A percentile compares a stretch with the other conserved stretches of the same genome.
phyloP scores from a whole-genome alignment of 139 green algal species.

The Astrephomene gubernaculifera region DNA sequence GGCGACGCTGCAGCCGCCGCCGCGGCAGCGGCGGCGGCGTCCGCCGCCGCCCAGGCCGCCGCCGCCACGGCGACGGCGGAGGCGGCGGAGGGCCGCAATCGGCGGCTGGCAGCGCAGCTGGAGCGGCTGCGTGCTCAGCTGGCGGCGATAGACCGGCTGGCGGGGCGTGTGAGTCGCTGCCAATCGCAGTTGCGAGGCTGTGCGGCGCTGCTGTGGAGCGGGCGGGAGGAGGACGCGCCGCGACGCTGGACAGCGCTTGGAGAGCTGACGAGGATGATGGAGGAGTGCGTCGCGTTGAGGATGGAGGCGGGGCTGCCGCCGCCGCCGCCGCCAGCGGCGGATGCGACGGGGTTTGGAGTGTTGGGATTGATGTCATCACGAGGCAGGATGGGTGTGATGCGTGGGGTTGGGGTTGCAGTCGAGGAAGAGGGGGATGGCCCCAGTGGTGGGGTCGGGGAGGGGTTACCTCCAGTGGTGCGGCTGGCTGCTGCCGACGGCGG shows the following conservation, averaged over 20 bases:
- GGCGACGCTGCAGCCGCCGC: background rate
- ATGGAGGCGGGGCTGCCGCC: conserved; percentile 16
- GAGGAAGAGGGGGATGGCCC: background rate
- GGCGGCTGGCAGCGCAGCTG: conserved; percentile 24
- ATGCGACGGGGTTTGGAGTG: background rate
- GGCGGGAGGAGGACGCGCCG: conserved; percentile 20
- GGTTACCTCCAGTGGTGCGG: background rate
- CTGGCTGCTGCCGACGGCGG: background rate
- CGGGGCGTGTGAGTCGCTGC: conserved; percentile 8
- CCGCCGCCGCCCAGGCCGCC: background rate
- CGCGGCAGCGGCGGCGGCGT: background rate
- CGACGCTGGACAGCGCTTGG: conserved; percentile 22
- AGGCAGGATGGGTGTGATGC: background rate
- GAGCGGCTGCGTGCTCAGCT: conserved; percentile 30
- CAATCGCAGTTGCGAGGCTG: background rate
- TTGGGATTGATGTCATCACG: background rate
- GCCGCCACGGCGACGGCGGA: background rate
- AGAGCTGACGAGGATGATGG: background rate
- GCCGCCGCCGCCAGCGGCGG: background rate
- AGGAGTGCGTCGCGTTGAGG: conserved; percentile 4
- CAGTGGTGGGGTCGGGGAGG: background rate
- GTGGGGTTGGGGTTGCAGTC: background rate
- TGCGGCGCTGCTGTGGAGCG: conserved; percentile 31
- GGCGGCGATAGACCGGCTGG: conserved; percentile 32
- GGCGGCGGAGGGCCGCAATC: conserved; percentile 29